These are phyloP conservation scores for Leishmania aethiopica DNA, from an alignment of 208 protist genomes.

Conservation along the genomic window DNA sequence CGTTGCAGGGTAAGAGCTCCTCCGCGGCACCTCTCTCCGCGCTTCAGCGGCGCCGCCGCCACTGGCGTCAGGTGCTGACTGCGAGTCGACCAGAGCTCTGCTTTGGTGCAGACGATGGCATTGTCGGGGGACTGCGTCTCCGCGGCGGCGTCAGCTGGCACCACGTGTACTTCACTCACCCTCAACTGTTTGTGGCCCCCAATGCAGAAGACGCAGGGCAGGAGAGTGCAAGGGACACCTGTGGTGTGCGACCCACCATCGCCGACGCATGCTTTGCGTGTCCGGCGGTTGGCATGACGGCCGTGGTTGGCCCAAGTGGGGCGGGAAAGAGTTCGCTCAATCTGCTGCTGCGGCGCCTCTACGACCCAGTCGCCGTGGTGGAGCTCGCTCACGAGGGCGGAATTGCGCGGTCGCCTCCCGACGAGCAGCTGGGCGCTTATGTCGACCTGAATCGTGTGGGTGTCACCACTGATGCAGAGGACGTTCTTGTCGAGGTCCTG, in stretches of 20 bases:
- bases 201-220: no score
- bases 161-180: slow-evolving; percentile 72
- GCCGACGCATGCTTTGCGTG: slow-evolving; percentile 28
- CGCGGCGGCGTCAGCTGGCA: slow-evolving; percentile 40
- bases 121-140: slow-evolving; percentile 54
- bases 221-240: neutral
- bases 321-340: slow-evolving; percentile 83
- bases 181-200: slow-evolving; percentile 37
- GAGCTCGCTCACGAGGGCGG: neutral
- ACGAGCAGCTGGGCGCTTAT: neutral
- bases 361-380: slow-evolving; percentile 54
- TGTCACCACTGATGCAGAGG: slow-evolving; percentile 4
- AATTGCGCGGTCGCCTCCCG: neutral
- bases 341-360: slow-evolving; percentile 70
- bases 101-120: slow-evolving; percentile 45
- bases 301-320: slow-evolving; percentile 74
- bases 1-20: neutral
- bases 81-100: slow-evolving; percentile 15
- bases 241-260: slow-evolving; percentile 21
- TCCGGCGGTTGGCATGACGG: slow-evolving; percentile 47
- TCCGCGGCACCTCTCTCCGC: neutral
- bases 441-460: slow-evolving; percentile 8
- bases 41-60: slow-evolving; percentile 24
- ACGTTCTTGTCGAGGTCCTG: slow-evolving; percentile 26
- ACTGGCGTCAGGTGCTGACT: slow-evolving; percentile 17